Evolutionary conservation across 2,329 filamentous ascomycete species (phyloP).

Genomic region (Pseudopyricularia cyperi): DNA sequence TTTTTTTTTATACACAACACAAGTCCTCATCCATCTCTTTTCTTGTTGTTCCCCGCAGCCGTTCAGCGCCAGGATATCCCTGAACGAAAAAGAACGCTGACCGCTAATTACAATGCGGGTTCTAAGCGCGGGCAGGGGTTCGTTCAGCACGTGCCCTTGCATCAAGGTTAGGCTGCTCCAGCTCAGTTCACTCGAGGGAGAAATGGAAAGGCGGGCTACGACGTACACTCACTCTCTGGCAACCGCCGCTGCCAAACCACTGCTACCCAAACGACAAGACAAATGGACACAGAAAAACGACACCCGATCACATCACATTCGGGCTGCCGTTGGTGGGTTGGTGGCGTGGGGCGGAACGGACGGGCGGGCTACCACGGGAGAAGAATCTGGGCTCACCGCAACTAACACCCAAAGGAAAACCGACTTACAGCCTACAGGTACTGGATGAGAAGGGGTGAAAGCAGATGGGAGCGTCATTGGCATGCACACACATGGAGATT

Average conservation of each 20-base stretch:
- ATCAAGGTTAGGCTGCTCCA: not conserved
- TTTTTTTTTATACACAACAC: too few species aligned
- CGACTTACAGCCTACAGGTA: too few species aligned
- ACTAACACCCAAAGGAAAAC: not conserved
- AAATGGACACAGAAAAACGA: not conserved
- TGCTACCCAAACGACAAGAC: too few species aligned
- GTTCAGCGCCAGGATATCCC: too few species aligned
- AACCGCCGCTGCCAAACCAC: too few species aligned
- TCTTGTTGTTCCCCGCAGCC: too few species aligned
- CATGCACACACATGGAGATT: too few species aligned
- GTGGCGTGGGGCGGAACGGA: not conserved
- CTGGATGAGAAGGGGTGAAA: not conserved
- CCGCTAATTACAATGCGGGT: not conserved
- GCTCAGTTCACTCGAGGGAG: not conserved
- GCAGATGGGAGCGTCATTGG: not conserved
- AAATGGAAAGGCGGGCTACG: too few species aligned
- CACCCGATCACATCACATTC: not conserved
- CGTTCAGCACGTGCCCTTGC: not conserved
- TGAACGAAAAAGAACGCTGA: not conserved
- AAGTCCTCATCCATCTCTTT: too few species aligned
- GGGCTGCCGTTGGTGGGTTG: not conserved
- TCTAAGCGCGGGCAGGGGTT: not conserved
- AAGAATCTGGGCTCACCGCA: not conserved
- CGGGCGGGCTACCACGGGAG: not conserved
- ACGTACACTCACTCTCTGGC: too few species aligned